phyloP scores from a whole-genome alignment of 495 filamentous ascomycete species.

The Penicillium waksmanii region DNA sequence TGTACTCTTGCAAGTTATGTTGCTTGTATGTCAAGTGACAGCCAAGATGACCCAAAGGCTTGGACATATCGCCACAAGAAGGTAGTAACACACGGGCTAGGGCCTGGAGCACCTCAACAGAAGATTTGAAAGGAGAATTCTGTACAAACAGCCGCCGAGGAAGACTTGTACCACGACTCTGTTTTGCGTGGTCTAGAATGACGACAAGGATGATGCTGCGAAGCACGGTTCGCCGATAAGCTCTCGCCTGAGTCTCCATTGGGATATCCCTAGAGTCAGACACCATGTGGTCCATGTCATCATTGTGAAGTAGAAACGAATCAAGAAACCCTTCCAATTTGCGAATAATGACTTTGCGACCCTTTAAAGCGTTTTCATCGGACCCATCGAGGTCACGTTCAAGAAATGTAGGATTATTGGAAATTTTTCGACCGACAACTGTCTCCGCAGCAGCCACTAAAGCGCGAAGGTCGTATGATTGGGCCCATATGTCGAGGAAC shows the following conservation, averaged over 20 bases:
- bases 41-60: conserved; percentile 58
- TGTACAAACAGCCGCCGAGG: conserved; percentile 48
- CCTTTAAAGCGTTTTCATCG: not conserved
- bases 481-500: conserved; percentile 61
- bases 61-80: conserved; percentile 60
- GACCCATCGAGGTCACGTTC: not conserved
- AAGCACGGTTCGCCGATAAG: conserved; percentile 59
- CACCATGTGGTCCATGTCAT: conserved; percentile 46
- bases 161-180: conserved; percentile 30
- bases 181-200: conserved; percentile 58
- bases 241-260: conserved; percentile 43
- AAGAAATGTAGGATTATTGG: conserved; percentile 14
- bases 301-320: conserved; percentile 61
- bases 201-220: conserved; percentile 65
- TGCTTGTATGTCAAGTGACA: conserved; percentile 60
- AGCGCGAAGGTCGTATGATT: conserved; percentile 56
- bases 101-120: conserved; percentile 55
- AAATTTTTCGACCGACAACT: conserved; percentile 60
- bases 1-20: conserved; percentile 61
- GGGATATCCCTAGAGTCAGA: conserved; percentile 30
- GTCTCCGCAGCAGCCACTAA: conserved; percentile 61
- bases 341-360: conserved; percentile 39
- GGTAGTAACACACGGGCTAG: conserved; percentile 58
- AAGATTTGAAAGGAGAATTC: conserved; percentile 60
- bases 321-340: conserved; percentile 58